phyloP scores from a whole-genome alignment of 2,329 filamentous ascomycete species.

The Coccinonectria pachysandricola region DNA sequence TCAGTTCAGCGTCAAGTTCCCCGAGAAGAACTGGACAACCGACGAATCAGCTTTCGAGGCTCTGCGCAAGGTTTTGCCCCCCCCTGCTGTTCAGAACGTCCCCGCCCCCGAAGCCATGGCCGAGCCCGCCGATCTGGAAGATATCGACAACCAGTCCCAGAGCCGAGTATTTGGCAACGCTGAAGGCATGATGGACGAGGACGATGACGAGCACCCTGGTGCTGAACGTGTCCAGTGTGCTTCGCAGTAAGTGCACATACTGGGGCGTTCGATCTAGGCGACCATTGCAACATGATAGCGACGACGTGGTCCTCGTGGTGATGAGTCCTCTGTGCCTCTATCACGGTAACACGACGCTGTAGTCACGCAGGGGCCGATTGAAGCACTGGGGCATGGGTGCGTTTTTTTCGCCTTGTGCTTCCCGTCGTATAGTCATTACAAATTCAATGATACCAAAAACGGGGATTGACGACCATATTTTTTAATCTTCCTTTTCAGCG shows the following conservation, averaged over 20 bases:
- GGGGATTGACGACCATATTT: slow-evolving; percentile 8
- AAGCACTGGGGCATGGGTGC: slow-evolving; percentile 3
- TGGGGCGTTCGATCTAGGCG: no score
- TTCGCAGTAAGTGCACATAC: slow-evolving; percentile 70
- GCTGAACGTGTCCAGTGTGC: slow-evolving; percentile 79
- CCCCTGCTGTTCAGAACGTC: slow-evolving; percentile 48
- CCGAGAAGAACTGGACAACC: slow-evolving; percentile 61
- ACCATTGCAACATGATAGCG: no score
- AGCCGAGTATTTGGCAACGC: slow-evolving; percentile 58
- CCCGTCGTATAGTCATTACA: slow-evolving; percentile 15
- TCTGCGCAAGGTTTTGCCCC: slow-evolving; percentile 76
- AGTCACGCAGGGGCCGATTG: no score
- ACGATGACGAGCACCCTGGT: slow-evolving; percentile 64
- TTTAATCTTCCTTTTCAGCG: slow-evolving; percentile 4
- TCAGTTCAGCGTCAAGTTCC: slow-evolving; percentile 96
- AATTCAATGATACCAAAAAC: slow-evolving; percentile 18
- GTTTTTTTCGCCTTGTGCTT: slow-evolving; percentile 2
- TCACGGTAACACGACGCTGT: no score
- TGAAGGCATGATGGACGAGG: slow-evolving; percentile 54
- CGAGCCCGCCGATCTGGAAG: slow-evolving; percentile 79
- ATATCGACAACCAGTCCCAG: slow-evolving; percentile 59
- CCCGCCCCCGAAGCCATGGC: slow-evolving; percentile 82
- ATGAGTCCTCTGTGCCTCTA: no score
- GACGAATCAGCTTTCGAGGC: slow-evolving; percentile 62
- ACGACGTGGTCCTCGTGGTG: no score